A percentile compares a stretch with the other conserved stretches of the same genome.
Conservation (phyloP, 176 grass and related monocot species). For the Zoysia japonica region DNA sequence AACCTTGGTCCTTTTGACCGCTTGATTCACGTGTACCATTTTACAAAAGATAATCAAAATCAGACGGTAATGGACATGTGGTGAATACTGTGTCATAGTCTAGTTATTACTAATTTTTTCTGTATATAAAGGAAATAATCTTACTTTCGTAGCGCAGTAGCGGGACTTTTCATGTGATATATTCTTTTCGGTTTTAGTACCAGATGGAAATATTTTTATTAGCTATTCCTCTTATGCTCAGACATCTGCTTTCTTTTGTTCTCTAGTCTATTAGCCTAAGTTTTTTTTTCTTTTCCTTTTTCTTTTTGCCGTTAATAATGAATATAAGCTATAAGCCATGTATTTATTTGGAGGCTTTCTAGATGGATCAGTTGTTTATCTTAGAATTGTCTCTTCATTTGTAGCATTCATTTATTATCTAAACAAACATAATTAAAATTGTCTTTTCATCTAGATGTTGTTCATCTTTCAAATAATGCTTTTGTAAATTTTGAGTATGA, state of each 20-base stretch:
- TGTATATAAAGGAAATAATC: constrained; percentile 2
- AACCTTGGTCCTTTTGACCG: constrained; percentile 85
- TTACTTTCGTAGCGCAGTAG: background rate
- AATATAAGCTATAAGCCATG: background rate
- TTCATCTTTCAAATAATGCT: background rate
- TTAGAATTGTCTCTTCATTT: too few species aligned
- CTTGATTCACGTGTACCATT: constrained; percentile 96
- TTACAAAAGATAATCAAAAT: constrained; percentile 92
- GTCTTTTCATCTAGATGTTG: background rate
- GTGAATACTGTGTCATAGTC: constrained; percentile 10
- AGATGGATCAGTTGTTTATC: too few species aligned
- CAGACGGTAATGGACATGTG: constrained; percentile 70
- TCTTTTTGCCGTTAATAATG: background rate
- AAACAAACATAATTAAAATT: too few species aligned
- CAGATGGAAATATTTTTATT: constrained; percentile 11
- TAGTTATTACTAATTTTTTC: background rate
- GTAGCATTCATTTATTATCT: too few species aligned
- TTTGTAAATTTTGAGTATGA: background rate
- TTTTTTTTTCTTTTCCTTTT: background rate
- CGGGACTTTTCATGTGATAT: background rate
- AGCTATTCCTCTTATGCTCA: constrained; percentile 6
- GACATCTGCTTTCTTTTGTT: constrained; percentile 17
- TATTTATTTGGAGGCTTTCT: background rate
- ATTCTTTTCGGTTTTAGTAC: constrained; percentile 3
- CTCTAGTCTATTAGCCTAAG: background rate